A percentile compares a stretch with the other conserved stretches of the same genome.
phyloP scores from a whole-genome alignment of 257 asterid species.

The Coffea eugenioides region DNA sequence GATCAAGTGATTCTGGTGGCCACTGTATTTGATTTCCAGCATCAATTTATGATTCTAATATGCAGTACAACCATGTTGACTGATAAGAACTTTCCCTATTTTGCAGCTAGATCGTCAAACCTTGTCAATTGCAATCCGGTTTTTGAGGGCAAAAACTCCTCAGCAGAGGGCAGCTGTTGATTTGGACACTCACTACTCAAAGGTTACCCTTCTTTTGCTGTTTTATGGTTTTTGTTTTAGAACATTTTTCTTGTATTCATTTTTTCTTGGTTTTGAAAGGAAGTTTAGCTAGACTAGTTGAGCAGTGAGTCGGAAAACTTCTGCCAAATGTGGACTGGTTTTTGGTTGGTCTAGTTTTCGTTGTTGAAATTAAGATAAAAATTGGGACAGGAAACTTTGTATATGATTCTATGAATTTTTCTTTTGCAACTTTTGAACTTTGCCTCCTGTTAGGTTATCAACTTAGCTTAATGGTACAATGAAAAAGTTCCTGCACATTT shows the following conservation, averaged over 20 bases:
- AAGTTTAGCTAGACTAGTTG: neutral
- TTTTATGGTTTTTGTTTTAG: neutral
- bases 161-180: conserved; percentile 99
- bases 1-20: neutral
- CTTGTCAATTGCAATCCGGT: conserved; percentile 84
- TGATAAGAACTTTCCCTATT: conserved; percentile 6
- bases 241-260: neutral
- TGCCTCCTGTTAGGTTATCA: neutral
- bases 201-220: conserved; percentile 35
- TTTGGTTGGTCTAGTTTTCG: neutral
- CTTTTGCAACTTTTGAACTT: neutral
- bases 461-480: neutral
- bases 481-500: neutral
- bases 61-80: neutral
- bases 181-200: conserved; percentile 92
- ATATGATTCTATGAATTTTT: neutral
- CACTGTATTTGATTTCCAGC: neutral
- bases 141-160: conserved; percentile 87
- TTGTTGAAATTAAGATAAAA: neutral
- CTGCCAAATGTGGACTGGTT: neutral
- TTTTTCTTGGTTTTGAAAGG: neutral
- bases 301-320: neutral
- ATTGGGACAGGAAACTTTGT: neutral
- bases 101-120: conserved; percentile 71
- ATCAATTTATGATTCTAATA: neutral